These are phyloP conservation scores for Hysterium pulicare DNA, from an alignment of 2,329 filamentous ascomycete species.

Conservation along the genomic window DNA sequence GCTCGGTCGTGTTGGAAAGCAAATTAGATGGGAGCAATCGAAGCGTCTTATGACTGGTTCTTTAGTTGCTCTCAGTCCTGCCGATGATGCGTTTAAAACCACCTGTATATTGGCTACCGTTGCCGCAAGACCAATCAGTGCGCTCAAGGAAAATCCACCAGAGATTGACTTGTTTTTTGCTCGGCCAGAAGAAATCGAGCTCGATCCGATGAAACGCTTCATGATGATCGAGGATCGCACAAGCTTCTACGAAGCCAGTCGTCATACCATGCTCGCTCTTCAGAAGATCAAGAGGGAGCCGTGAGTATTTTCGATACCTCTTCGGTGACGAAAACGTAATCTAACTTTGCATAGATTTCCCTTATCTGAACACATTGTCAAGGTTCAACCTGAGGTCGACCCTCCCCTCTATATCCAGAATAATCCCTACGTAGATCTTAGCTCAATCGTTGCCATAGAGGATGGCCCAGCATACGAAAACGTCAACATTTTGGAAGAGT, in stretches of 20 bases:
- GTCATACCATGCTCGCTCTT: conserved; percentile 69
- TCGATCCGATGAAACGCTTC: conserved; percentile 68
- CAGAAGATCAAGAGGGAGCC: conserved; percentile 61
- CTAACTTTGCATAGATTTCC: conserved; percentile 46
- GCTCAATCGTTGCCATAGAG: conserved; percentile 39
- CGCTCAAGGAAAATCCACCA: conserved; percentile 63
- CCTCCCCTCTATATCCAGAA: conserved; percentile 53
- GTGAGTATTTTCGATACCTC: conserved; percentile 19
- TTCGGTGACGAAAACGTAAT: conserved; percentile 8
- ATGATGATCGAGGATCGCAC: conserved; percentile 74
- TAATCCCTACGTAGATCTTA: conserved; percentile 51
- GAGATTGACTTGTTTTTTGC: conserved; percentile 75
- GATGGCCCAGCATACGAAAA: conserved; percentile 40
- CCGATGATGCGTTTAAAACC: conserved; percentile 59
- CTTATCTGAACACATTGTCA: conserved; percentile 60
- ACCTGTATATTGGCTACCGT: conserved; percentile 69
- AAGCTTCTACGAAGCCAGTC: conserved; percentile 74
- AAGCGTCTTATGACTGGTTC: conserved; percentile 55
- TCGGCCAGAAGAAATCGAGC: conserved; percentile 54
- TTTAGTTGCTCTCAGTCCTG: conserved; percentile 54
- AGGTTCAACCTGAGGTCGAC: conserved; percentile 44
- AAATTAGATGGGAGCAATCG: conserved; percentile 65
- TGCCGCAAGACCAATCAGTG: conserved; percentile 63
- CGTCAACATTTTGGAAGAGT: conserved; percentile 53
- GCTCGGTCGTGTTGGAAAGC: conserved; percentile 59